These are phyloP conservation scores for Eucalyptus microcorys DNA, from an alignment of 345 rosid species.

Conservation along the genomic window DNA sequence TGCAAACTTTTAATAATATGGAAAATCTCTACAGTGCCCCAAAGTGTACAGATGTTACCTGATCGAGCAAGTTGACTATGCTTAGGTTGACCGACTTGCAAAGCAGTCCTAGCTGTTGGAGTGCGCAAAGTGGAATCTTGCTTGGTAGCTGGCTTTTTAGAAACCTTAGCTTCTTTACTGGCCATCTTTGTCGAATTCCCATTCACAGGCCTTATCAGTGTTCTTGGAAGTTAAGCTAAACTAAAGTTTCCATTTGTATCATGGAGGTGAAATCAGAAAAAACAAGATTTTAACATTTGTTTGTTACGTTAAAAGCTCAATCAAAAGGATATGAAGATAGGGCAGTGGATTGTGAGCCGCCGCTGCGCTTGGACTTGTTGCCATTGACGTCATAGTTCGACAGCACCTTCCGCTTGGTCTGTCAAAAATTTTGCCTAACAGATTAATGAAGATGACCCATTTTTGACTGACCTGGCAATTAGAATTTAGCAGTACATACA, in stretches of 20 bases:
- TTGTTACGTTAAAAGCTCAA: not conserved
- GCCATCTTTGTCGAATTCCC: conserved; percentile 14
- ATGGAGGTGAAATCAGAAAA: not conserved
- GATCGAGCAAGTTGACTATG: conserved; percentile 23
- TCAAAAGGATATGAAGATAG: conserved; percentile 83
- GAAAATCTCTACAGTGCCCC: not conserved
- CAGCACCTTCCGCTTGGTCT: conserved; percentile 50
- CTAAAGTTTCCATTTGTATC: conserved; percentile 3
- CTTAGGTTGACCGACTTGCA: conserved; percentile 17
- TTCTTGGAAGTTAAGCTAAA: conserved; percentile 48
- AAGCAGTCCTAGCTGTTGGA: conserved; percentile 15
- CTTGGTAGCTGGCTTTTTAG: conserved; percentile 31
- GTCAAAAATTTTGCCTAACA: conserved; percentile 2
- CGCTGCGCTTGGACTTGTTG: conserved; percentile 65
- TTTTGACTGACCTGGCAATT: not conserved
- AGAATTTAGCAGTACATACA: not conserved
- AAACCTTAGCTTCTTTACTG: conserved; percentile 28
- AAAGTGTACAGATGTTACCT: conserved; percentile 16
- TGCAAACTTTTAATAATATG: not conserved
- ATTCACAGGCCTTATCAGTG: conserved; percentile 53
- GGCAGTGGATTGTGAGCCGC: conserved; percentile 39
- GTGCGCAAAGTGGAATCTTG: conserved; percentile 8
- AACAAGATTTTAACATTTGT: not conserved
- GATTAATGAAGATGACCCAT: not conserved
- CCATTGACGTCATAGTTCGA: conserved; percentile 32